Base-by-base conservation (phyloP, 345 rosid genomes). In the Dovyalis caffra region DNA sequence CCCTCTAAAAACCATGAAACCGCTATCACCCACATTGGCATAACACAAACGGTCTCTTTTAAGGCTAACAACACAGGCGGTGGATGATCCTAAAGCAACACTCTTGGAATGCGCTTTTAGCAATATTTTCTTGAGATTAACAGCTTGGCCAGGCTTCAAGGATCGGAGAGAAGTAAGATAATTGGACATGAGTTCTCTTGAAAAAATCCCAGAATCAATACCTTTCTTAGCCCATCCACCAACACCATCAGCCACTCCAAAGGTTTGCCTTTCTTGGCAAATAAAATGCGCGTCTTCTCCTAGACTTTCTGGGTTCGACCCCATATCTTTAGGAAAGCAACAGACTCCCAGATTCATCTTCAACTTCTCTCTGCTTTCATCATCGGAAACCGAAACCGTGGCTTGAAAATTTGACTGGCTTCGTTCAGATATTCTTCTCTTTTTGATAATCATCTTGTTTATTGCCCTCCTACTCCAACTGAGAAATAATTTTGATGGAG, bases 161-260 rank as follows among this genome's bases (percentile, higher is more conserved):
- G 2, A 49, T 5, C 3, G 28, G 4, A 81, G 23, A 1, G 74
- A 69, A 7, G 3, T 2, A 0, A 66, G 12, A n/a, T 35, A 68
- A 37, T 77, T 77, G 7, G 1, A 2, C 81, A 77, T 70, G 3
- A 81, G 78, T 10, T 81, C 40, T 6, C 78, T 34, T 1, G 84
- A 53, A 20, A 74, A 81, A 11, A 64, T 2, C 3, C 81, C 79
- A 0, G 78, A 35, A 29, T 61, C 83, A 2, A 76, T 25, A 1
- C 83, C 83, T 5, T 32, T 16, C 1, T 3, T 26, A 0, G 71
- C 74, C 84, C 81, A 77, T 0, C 74, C 74, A 1, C 84, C 76
- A 20, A 77, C 79, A 8, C 81, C 84, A 61, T 81, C 84, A 12
- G 78, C 78, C 3, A 81, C 73, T 3, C 81, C 81, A 5, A 81